Evolutionary conservation across 2,329 filamentous ascomycete species (phyloP).

Genomic region (Neopestalotiopsis rosae): DNA sequence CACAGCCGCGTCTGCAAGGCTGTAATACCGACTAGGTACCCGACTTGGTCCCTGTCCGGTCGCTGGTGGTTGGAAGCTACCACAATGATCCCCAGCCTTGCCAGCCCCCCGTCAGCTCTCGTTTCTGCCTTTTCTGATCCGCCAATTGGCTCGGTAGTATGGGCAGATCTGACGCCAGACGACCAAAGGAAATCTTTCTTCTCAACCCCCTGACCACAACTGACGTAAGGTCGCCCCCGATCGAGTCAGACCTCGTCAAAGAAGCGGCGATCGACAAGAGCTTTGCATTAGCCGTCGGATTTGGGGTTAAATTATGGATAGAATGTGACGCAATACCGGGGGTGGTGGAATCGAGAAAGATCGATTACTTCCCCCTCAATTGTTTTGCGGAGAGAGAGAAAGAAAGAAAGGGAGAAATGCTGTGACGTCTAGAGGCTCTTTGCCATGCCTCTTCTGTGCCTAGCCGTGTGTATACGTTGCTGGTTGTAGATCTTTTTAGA

Average conservation of each 20-base stretch:
- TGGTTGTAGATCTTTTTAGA: background rate
- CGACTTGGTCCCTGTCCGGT: too few relatives aligned
- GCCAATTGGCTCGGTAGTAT: too few relatives aligned
- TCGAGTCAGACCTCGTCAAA: background rate
- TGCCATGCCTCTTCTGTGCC: background rate
- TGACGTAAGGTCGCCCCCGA: background rate
- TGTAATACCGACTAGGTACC: too few relatives aligned
- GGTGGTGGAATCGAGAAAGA: background rate
- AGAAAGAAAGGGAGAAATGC: background rate
- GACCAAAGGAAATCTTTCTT: background rate
- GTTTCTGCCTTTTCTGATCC: too few relatives aligned
- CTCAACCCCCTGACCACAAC: background rate
- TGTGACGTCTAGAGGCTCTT: background rate
- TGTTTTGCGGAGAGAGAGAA: background rate
- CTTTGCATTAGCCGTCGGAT: background rate
- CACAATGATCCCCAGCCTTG: too few relatives aligned
- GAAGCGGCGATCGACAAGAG: background rate
- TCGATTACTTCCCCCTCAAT: too few relatives aligned
- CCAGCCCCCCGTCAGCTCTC: too few relatives aligned
- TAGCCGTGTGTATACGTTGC: background rate
- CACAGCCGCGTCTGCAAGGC: too few relatives aligned
- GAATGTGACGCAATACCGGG: background rate
- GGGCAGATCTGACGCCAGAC: too few relatives aligned
- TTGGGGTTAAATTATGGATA: background rate
- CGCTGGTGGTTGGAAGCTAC: too few relatives aligned